Evolutionary conservation across 768 basidiomycete genomes (phyloP), one percentile per base, ranked within the genome.

Genomic region (Crassisporium funariophilum): DNA sequence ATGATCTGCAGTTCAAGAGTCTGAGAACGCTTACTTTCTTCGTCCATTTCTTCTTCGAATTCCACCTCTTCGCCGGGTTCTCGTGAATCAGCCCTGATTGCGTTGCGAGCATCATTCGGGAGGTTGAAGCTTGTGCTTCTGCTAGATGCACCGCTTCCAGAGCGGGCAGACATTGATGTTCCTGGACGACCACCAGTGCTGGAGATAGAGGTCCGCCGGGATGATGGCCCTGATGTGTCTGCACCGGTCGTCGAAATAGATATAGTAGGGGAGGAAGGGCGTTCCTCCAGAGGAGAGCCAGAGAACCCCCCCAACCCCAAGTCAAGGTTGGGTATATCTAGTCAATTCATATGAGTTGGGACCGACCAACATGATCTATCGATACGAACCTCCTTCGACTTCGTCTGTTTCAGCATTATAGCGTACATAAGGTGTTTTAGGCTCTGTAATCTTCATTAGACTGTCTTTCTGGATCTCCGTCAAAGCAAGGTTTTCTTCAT

Each of bases 361-460:
- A 15, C 24, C 29, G 41, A 19, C 40, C 15, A 16, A 44, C 4
- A 23, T 6, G 10, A 44, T 41, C 10, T 27, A 19, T 33, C 31
- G 37, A 37, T 15, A 68, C 73, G 61, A 65, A 92, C 94, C 91
- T 52, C 88, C 84, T 66, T 93, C 91, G 34, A 92, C 70, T 44
- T 79, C 78, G 64, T 93, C 91, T n/a, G 86, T 85, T 62, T 88
- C 85, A 2, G 90, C 79, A 58, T 93, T 88, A 67, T 93, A 95
- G 55, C 91, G 77, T 44, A 98, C 94, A 67, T 89, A 98, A 2
- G 94, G 94, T 8, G 94, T 98, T 79, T 98, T 98, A 43, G 94
- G 94, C 61, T 98, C 94, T 2, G 91, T 93, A 61, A 98, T 98
- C 81, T 97, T 98, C 94, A 97, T 98, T 62, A 93, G 73, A 53